These are phyloP conservation scores for Kwoniella sp. DNA, from an alignment of 768 basidiomycete genomes.

Conservation along the genomic window DNA sequence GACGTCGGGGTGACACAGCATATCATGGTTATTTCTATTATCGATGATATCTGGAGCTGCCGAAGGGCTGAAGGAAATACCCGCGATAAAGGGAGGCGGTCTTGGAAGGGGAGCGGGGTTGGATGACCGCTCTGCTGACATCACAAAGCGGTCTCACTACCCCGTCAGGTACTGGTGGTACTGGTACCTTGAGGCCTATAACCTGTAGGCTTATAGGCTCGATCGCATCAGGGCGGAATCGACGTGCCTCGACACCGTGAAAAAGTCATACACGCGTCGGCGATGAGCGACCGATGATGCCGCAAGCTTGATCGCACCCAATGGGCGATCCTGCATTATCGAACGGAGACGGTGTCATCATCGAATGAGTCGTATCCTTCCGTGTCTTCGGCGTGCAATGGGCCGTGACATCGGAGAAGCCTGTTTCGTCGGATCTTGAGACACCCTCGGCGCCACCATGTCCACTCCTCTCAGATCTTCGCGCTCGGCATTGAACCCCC, in stretches of 20 bases:
- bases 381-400: too few relatives aligned
- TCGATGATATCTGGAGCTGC: too few relatives aligned
- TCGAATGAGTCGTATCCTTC: too few relatives aligned
- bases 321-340: too few relatives aligned
- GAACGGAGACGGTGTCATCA: too few relatives aligned
- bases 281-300: not conserved
- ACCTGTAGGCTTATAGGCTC: too few relatives aligned
- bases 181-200: not conserved
- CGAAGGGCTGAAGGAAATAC: too few relatives aligned
- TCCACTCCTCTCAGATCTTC: not conserved
- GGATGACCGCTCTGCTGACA: not conserved
- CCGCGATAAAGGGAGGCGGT: too few relatives aligned
- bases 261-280: not conserved
- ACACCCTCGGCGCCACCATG: not conserved
- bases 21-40: not conserved
- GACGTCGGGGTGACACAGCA: not conserved
- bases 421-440: not conserved
- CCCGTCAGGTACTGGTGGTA: not conserved
- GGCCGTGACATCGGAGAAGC: too few relatives aligned
- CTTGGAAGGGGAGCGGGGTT: not conserved
- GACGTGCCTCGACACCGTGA: slow-evolving; percentile 1
- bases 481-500: not conserved
- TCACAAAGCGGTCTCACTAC: too few relatives aligned
- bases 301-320: too few relatives aligned
- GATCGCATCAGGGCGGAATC: too few relatives aligned